Evolutionary conservation across 345 rosid species (phyloP).

Genomic region (Toxicodendron radicans): DNA sequence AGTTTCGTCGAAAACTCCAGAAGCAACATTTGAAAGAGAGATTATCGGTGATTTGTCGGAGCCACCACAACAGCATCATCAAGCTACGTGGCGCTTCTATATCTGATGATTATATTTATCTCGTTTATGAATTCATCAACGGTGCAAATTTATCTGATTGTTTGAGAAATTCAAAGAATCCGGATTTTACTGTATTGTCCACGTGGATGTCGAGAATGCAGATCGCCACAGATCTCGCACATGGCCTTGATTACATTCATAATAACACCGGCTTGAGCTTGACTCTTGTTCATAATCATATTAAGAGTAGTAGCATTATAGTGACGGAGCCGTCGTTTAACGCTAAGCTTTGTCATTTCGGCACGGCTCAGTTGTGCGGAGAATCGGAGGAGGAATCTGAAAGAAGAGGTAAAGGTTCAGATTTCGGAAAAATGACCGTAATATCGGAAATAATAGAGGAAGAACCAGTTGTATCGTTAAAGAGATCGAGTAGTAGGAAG

Average conservation of each 20-base stretch:
- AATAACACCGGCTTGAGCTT: constrained; percentile 65
- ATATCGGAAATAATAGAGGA: constrained; percentile 21
- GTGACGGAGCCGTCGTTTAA: constrained; percentile 65
- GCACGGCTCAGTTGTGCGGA: constrained; percentile 78
- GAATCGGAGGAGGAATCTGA: constrained; percentile 45
- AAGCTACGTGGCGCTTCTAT: constrained; percentile 71
- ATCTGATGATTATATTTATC: constrained; percentile 64
- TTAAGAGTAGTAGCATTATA: constrained; percentile 65
- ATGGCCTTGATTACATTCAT: constrained; percentile 87
- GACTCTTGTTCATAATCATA: constrained; percentile 67
- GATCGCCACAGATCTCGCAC: constrained; percentile 79
- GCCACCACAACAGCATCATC: constrained; percentile 68
- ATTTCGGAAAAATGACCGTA: constrained; percentile 16
- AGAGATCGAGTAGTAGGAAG: constrained; percentile 36
- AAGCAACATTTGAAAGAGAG: constrained; percentile 43
- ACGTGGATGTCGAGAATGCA: constrained; percentile 85
- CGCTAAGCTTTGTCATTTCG: constrained; percentile 81
- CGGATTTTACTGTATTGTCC: constrained; percentile 64
- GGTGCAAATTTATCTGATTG: constrained; percentile 74
- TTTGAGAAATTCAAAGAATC: constrained; percentile 60
- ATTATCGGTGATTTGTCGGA: constrained; percentile 60
- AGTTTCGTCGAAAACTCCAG: constrained; percentile 55
- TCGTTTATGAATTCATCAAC: constrained; percentile 65
- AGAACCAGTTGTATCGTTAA: constrained; percentile 1
- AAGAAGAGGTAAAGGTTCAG: background rate